A percentile compares a stretch with the other conserved stretches of the same genome.
These are phyloP conservation scores for Vachellia collinsii DNA, from an alignment of 306 rosid species.

Conservation along the genomic window DNA sequence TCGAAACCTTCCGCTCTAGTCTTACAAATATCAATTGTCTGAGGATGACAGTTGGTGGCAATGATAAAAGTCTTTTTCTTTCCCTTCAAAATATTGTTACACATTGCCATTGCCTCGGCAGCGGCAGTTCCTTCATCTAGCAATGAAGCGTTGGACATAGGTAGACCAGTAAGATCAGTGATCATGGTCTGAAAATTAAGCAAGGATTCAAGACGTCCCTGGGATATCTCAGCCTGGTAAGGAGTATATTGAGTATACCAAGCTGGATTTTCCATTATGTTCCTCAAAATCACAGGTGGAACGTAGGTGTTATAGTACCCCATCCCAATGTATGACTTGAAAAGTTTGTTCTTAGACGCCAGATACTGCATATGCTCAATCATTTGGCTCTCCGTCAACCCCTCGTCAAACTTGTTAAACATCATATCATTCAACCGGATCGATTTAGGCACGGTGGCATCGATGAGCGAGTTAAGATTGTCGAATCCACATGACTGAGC, in stretches of 20 bases:
- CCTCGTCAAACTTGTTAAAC: constrained; percentile 80
- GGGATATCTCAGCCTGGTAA: constrained; percentile 98
- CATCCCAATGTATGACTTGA: constrained; percentile 87
- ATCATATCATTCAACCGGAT: constrained; percentile 71
- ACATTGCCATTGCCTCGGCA: constrained; percentile 99
- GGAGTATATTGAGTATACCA: constrained; percentile 99
- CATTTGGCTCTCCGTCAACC: constrained; percentile 90
- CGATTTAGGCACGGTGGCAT: constrained; percentile 93
- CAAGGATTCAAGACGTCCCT: constrained; percentile 93
- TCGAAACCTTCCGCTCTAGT: constrained; percentile 96
- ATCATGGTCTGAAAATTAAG: constrained; percentile 85
- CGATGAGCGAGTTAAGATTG: constrained; percentile 69
- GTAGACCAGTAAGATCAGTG: constrained; percentile 92
- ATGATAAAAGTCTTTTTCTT: constrained; percentile 92
- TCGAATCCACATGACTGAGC: constrained; percentile 64
- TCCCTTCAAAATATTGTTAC: constrained; percentile 81
- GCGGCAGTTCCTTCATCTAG: constrained; percentile 99
- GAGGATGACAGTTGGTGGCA: constrained; percentile 90
- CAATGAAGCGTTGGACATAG: constrained; percentile 98
- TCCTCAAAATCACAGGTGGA: constrained; percentile 95
- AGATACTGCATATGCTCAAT: constrained; percentile 79
- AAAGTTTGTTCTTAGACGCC: constrained; percentile 81
- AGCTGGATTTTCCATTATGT: constrained; percentile 95
- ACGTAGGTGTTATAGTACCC: constrained; percentile 92
- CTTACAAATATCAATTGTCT: constrained; percentile 82